These are phyloP conservation scores for Yamadazyma sp. DNA, from an alignment of 805 yeast species.

Conservation along the genomic window DNA sequence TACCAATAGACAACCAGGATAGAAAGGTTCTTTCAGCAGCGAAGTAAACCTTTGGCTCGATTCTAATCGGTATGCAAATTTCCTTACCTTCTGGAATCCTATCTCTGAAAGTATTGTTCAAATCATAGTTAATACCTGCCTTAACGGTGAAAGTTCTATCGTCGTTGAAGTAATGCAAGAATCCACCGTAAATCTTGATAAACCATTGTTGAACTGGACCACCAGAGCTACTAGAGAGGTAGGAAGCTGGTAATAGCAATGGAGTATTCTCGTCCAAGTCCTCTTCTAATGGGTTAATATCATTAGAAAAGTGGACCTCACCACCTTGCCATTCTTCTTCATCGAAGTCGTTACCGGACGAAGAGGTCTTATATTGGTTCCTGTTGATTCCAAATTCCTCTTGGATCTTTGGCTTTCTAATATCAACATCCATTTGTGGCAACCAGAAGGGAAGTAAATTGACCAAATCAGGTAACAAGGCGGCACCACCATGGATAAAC, in stretches of 20 bases:
- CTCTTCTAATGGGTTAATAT: conserved; percentile 46
- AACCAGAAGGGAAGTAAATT: conserved; percentile 93
- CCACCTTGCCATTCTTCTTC: conserved; percentile 54
- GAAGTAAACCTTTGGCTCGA: conserved; percentile 98
- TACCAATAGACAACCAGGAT: conserved; percentile 89
- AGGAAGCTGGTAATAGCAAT: conserved; percentile 40
- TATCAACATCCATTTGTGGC: conserved; percentile 96
- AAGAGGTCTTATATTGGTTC: conserved; percentile 27
- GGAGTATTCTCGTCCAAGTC: conserved; percentile 51
- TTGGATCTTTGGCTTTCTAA: conserved; percentile 76
- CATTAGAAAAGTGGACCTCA: conserved; percentile 45
- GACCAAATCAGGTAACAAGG: conserved; percentile 81
- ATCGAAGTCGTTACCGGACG: conserved; percentile 61
- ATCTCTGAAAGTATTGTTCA: conserved; percentile 46
- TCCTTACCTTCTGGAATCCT: conserved; percentile 85
- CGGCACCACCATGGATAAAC: conserved; percentile 94
- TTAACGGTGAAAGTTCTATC: conserved; percentile 47
- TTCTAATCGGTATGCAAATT: conserved; percentile 90
- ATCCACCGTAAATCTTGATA: conserved; percentile 31
- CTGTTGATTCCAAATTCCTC: conserved; percentile 65
- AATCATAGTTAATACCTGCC: conserved; percentile 45
- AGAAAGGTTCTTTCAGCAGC: conserved; percentile 95
- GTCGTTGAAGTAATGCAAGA: conserved; percentile 43
- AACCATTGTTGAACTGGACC: conserved; percentile 36
- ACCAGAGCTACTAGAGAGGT: conserved; percentile 24